Base-by-base conservation (phyloP, 441 rosid genomes). In the Pelargonium citronellum region DNA sequence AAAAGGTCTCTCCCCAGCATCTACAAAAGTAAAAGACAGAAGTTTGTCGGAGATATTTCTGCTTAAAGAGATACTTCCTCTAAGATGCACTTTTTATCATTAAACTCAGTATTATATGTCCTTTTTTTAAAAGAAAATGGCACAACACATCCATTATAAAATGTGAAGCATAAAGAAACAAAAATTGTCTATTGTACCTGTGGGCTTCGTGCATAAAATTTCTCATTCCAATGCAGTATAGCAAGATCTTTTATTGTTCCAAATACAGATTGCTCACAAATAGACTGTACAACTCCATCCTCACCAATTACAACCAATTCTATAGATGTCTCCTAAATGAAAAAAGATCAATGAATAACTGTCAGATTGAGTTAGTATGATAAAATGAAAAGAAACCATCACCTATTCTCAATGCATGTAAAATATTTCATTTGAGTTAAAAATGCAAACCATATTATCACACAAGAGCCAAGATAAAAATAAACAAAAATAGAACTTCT, bases 241-340 rank as follows among this genome's bases (percentile, higher is more conserved):
- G 90, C 88, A 66, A 95, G 82, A 84, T 89, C 99, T 84, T 88
- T 89, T 65, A 95, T 91, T 10, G 83, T 85, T 70, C 99, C 99
- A 81, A 91, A 91, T 57, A 87, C 90, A 71, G 91, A 76, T 80
- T 95, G 98, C 79, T 92, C 99, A 63, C 95, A 87, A 20, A 92
- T 80, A 49, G 99, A 84, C 77, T 87, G 86, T 10, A 79, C 82
- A 77, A 84, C 76, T 69, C 99, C 99, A 66, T 92, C 99, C 71
- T 84, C 90, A 20, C 86, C 88, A 58, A 92, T 78, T 49, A 81
- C 77, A 74, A 85, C 96, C 83, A 95, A 79, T 76, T 95, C 99
- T 74, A 95, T 83, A 47, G 97, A 95, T n/a, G 94, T 89, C 82
- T 92, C 99, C 98, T 92, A 84, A 82, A 72, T 63, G 34, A 44